Conservation (phyloP, 257 asterid species). For the Perilla frutescens region DNA sequence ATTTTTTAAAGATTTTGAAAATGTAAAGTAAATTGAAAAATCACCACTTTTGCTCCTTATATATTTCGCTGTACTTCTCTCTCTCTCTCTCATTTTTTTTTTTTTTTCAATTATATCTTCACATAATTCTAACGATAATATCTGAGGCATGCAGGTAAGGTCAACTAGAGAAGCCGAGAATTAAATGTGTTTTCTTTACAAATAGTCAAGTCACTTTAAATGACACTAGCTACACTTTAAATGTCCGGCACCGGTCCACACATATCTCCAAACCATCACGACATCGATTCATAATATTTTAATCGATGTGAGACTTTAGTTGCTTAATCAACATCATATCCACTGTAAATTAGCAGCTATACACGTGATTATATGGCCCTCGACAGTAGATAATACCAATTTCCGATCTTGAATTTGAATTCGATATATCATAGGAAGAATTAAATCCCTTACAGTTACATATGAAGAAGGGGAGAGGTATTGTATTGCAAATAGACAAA, state of each 20-base stretch:
- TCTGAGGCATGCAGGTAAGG: not conserved
- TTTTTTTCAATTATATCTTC: not conserved
- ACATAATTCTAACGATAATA: not conserved
- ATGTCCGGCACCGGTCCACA: not conserved
- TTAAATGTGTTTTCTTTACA: not conserved
- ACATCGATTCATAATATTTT: too few relatives aligned
- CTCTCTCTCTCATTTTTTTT: too few relatives aligned
- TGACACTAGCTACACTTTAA: not conserved
- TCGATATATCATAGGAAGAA: too few relatives aligned
- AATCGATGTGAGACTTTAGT: too few relatives aligned
- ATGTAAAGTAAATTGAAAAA: not conserved
- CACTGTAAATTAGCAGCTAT: too few relatives aligned
- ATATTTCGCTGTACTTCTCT: not conserved
- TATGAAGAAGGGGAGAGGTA: too few relatives aligned
- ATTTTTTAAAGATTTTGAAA: not conserved
- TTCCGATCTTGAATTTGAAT: too few relatives aligned
- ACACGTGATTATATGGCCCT: too few relatives aligned
- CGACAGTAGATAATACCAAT: too few relatives aligned
- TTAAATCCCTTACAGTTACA: too few relatives aligned
- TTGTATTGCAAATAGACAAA: too few relatives aligned
- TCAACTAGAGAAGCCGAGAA: slow-evolving; percentile 9
- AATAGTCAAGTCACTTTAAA: not conserved
- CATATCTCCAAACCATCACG: not conserved
- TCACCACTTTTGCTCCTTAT: not conserved
- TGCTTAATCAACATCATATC: too few relatives aligned